phyloP scores from a whole-genome alignment of 768 basidiomycete genomes.

The Boletus sp. region DNA sequence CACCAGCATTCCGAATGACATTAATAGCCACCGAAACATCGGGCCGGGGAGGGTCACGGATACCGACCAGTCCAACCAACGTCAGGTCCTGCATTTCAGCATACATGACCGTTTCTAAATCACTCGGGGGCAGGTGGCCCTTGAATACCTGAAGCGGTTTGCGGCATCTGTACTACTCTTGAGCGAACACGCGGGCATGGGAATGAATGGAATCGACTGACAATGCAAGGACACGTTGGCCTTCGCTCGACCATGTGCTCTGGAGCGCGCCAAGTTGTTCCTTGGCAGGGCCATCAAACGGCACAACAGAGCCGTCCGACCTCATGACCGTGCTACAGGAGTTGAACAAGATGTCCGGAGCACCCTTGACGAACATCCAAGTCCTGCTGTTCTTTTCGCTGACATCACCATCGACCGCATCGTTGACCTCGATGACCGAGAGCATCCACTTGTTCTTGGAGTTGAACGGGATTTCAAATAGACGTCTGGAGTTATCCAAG shows the following conservation, averaged over 20 bases:
- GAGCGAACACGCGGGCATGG: background rate
- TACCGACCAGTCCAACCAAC: constrained; percentile 50
- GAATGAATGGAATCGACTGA: constrained; percentile 8
- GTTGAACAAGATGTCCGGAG: constrained; percentile 51
- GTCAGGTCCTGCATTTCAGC: constrained; percentile 38
- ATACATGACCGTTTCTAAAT: constrained; percentile 39
- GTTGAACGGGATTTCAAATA: constrained; percentile 42
- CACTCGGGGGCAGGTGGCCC: constrained; percentile 24
- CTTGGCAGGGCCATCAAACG: constrained; percentile 24
- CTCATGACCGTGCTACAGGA: constrained; percentile 35
- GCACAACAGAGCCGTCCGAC: constrained; percentile 32
- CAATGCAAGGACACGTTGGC: constrained; percentile 53
- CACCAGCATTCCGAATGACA: constrained; percentile 47
- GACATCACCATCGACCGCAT: constrained; percentile 8
- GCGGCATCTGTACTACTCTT: constrained; percentile 22
- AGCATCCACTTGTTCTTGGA: constrained; percentile 61
- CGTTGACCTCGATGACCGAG: constrained; percentile 34
- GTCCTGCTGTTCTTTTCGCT: constrained; percentile 7
- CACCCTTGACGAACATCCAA: constrained; percentile 54
- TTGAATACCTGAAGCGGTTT: constrained; percentile 29
- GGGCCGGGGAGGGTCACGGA: constrained; percentile 53
- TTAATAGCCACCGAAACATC: constrained; percentile 47
- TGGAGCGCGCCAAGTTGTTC: constrained; percentile 27
- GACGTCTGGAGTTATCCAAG: constrained; percentile 19
- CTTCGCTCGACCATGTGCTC: constrained; percentile 43